Evolutionary conservation across 306 rosid genomes (phyloP), one percentile per base, ranked within the genome.

Genomic region (Calophaca sinica): DNA sequence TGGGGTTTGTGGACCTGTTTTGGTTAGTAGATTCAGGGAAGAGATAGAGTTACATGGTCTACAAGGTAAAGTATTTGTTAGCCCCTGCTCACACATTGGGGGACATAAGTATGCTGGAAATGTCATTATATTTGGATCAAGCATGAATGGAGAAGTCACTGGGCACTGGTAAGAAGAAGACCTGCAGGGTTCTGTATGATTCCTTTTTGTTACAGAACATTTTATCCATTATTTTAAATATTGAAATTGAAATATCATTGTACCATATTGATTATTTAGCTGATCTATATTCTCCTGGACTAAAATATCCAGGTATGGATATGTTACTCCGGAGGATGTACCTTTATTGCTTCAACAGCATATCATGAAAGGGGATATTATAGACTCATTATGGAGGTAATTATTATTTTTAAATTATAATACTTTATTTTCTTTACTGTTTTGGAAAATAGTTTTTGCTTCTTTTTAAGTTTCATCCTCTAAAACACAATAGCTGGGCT

Each of bases 81-180:
- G 96, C 67, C 96, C 99, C 49, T 94, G 99, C 83, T 94, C 99
- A 1, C 97, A 94, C 81, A 83, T 94, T 74, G 99, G 97, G 28
- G 99, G 89, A 14, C 87, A 90, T 82, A 83, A 90, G 82, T 94
- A 88, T 74, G 97, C 99, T 2, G 99, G 99, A 84, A 92, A 94
- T 65, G 88, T 87, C 69, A 92, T 94, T 63, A 83, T 94, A 79
- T 94, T 82, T 79, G 86, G 92, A 51, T 81, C 97, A 64, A 78
- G 66, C 77, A 39, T 77, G 54, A 84, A 83, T 62, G 89, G 90
- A 77, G 82, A 88, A 79, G 82, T 90, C 84, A 87, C 84, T 4
- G 99, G 99, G 49, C 97, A 92, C 81, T 92, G 99, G 97, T 94
- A 87, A 73, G 89, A 76, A 55, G 74, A 58, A 72, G 31, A 42